phyloP scores from a whole-genome alignment of 2,329 filamentous ascomycete species.

The Sporothrix phasma region DNA sequence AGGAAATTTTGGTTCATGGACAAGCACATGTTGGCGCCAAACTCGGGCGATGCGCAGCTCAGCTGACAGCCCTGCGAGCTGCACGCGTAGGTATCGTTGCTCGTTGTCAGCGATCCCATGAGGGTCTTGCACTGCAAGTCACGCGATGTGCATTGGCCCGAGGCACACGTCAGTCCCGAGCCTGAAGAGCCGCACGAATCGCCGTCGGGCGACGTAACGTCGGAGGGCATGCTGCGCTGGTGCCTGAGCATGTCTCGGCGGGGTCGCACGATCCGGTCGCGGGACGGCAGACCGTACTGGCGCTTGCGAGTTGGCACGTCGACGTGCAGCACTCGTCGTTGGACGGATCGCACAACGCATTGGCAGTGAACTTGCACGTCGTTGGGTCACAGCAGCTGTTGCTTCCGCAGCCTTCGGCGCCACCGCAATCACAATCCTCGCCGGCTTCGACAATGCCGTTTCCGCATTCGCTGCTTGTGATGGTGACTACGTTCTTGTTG shows the following conservation, averaged over 20 bases:
- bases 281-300: conserved; percentile 66
- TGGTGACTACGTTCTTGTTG: conserved; percentile 73
- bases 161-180: conserved; percentile 63
- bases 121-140: conserved; percentile 80
- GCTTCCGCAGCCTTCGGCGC: conserved; percentile 55
- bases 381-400: conserved; percentile 76
- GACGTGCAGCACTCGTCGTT: conserved; percentile 74
- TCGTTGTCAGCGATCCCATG: conserved; percentile 63
- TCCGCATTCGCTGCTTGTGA: conserved; percentile 77
- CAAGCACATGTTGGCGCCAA: conserved; percentile 57
- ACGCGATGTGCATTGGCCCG: conserved; percentile 88
- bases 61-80: conserved; percentile 62
- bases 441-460: conserved; percentile 94
- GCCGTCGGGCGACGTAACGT: conserved; percentile 61
- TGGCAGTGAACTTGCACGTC: conserved; percentile 74
- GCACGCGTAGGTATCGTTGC: conserved; percentile 74
- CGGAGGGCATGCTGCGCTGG: conserved; percentile 62
- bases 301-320: conserved; percentile 55
- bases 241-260: conserved; percentile 71
- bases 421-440: conserved; percentile 95
- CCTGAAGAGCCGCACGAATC: conserved; percentile 57
- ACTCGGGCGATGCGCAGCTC: conserved; percentile 62
- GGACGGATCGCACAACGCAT: conserved; percentile 66
- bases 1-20: conserved; percentile 83
- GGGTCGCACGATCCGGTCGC: conserved; percentile 79